These are phyloP conservation scores for Trichosporon ovoides DNA, from an alignment of 1,284 basidiomycete species.

Conservation along the genomic window DNA sequence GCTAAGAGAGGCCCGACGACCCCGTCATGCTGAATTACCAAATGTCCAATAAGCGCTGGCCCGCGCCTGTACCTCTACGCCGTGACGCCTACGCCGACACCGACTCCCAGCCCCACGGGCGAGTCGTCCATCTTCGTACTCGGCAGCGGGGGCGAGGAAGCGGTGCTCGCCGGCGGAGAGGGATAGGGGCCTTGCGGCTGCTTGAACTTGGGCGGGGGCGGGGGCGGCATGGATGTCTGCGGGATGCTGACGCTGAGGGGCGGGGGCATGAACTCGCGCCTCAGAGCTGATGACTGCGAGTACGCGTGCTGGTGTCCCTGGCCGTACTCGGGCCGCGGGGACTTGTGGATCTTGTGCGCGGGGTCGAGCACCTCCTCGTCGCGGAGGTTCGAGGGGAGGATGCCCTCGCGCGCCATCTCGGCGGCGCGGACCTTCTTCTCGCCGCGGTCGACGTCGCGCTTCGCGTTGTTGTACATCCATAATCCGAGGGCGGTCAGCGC, in stretches of 20 bases:
- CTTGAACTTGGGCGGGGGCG: constrained; percentile 15
- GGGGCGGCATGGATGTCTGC: too few species aligned
- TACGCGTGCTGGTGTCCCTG: not conserved
- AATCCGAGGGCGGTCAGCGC: constrained; percentile 81
- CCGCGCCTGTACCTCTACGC: not conserved
- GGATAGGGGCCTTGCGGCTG: constrained; percentile 28
- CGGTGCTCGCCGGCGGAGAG: constrained; percentile 39
- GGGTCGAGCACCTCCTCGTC: constrained; percentile 41
- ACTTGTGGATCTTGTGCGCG: not conserved
- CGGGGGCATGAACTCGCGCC: not conserved
- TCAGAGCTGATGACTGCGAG: not conserved
- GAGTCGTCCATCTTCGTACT: constrained; percentile 6
- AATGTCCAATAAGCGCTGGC: too few species aligned
- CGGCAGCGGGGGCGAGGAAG: constrained; percentile 31
- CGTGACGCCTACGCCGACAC: not conserved
- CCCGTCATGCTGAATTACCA: too few species aligned
- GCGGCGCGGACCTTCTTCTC: constrained; percentile 79
- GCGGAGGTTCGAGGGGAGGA: constrained; percentile 38
- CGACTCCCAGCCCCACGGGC: not conserved
- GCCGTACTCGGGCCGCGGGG: not conserved
- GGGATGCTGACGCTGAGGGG: constrained; percentile 7
- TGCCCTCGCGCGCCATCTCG: constrained; percentile 57
- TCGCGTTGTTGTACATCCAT: constrained; percentile 94
- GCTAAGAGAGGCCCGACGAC: too few species aligned
- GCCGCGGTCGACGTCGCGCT: constrained; percentile 84